phyloP scores from a whole-genome alignment of 2,329 filamentous ascomycete species.

The Eutypella sp. region DNA sequence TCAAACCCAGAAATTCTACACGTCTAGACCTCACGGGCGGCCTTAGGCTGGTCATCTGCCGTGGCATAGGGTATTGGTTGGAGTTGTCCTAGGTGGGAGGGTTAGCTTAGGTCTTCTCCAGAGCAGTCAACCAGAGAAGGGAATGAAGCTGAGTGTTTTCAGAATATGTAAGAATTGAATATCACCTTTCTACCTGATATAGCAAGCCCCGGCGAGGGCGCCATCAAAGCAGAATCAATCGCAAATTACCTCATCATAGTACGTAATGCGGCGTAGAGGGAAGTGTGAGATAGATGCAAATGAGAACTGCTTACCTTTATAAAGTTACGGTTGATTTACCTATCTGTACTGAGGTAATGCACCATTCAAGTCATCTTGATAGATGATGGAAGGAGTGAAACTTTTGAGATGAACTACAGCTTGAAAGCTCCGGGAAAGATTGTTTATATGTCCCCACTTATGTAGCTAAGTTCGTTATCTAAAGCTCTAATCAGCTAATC shows the following conservation, averaged over 20 bases:
- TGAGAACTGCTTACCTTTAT: conserved; percentile 18
- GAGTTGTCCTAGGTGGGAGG: background rate
- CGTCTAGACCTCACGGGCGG: too few species aligned
- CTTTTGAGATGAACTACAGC: conserved; percentile 1
- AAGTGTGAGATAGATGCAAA: conserved; percentile 7
- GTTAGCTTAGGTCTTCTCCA: conserved; percentile 1
- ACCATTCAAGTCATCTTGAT: too few species aligned
- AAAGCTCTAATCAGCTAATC: too few species aligned
- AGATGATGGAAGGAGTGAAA: conserved; percentile 15
- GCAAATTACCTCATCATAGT: conserved; percentile 98
- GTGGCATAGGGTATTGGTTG: too few species aligned
- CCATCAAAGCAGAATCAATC: conserved; percentile 85
- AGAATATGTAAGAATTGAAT: conserved; percentile 99
- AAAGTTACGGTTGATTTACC: conserved; percentile 2
- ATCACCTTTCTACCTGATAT: conserved; percentile 75
- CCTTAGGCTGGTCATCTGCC: too few species aligned
- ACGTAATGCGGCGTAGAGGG: conserved; percentile 23
- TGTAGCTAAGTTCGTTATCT: too few species aligned
- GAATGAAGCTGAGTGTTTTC: conserved; percentile 40
- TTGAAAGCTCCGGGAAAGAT: background rate
- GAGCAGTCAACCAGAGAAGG: background rate
- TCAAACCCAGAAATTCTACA: too few species aligned
- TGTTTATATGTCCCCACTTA: background rate
- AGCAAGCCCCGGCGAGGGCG: conserved; percentile 86
- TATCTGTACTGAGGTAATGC: background rate